Evolutionary conservation across 306 rosid species (phyloP).

Genomic region (Quercus wislizeni): DNA sequence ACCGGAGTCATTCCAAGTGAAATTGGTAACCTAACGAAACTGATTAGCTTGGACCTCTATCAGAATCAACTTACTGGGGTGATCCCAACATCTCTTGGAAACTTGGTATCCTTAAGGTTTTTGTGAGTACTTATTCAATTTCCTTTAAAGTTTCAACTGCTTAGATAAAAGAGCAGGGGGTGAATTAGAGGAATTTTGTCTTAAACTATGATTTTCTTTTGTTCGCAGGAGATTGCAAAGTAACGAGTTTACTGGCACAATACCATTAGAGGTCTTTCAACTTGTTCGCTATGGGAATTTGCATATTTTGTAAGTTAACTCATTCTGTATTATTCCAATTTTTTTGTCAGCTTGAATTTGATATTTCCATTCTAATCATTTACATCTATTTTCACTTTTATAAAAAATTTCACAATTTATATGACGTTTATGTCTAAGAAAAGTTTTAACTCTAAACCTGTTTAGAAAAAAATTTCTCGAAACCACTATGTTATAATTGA

Average conservation of each 20-base stretch:
- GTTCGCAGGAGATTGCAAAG: slow-evolving; percentile 24
- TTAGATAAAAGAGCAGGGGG: background rate
- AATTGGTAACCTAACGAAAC: slow-evolving; percentile 17
- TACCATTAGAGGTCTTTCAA: slow-evolving; percentile 21
- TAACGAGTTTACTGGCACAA: slow-evolving; percentile 16
- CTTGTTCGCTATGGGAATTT: slow-evolving; percentile 25
- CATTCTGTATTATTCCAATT: background rate
- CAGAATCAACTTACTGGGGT: slow-evolving; percentile 13
- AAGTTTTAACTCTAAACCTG: too few species aligned
- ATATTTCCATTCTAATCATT: too few species aligned
- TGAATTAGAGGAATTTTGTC: background rate
- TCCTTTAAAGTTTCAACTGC: background rate
- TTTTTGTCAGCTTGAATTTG: background rate
- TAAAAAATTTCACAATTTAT: too few species aligned
- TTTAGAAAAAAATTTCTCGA: too few species aligned
- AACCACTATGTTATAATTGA: too few species aligned
- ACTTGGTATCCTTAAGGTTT: slow-evolving; percentile 18
- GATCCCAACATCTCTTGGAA: slow-evolving; percentile 27
- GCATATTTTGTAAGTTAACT: slow-evolving; percentile 18
- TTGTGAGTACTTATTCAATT: slow-evolving; percentile 13
- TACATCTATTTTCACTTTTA: too few species aligned
- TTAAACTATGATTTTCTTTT: background rate
- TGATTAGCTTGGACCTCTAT: slow-evolving; percentile 16
- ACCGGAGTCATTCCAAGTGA: slow-evolving; percentile 26
- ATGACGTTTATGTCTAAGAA: too few species aligned